Evolutionary conservation across 768 basidiomycete genomes (phyloP), one percentile per base, ranked within the genome.

Genomic region (Suillus subalutaceus): DNA sequence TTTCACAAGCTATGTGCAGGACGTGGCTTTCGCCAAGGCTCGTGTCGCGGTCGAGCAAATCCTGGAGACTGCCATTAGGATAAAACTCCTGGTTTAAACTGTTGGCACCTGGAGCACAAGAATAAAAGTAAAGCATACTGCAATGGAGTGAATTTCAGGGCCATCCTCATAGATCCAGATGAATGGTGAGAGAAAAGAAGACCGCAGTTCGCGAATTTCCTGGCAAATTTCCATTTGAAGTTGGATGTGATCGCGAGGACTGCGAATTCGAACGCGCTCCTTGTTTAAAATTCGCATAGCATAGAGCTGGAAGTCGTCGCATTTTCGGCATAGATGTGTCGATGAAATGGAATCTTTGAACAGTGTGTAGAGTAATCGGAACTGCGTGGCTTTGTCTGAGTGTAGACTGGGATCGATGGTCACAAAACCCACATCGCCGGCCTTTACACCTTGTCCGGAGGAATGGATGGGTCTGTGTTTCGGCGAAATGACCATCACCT

Each of bases 401-500:
- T 38, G 65, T 40, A 64, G 58, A 16, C 15, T 32, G 23, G 48
- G 16, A 75, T 77, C 70, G n/a, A 41, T 40, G 56, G 46, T 63
- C 37, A 63, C 50, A 30, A 20, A 53, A 46, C 62, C 41, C 23
- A 58, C 53, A 64, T 60, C 50, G 65, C 64, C 37, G 15, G 63
- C 37, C 20, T 55, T 70, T 15, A 62, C 67, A 53, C n/a, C 62
- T 64, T 56, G 66, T 66, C 63, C 79, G 78, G 13, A 70, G 72
- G 48, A 80, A 80, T n/a, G 76, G 76, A 4, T 72, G 15, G 68
- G 67, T 55, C 72, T 74, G 20, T 71, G 67, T 68, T 83, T 84
- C 4, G 79, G 78, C 1, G 81, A 80, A 67, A 86, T 78, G 16
- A 85, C 73, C 67, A 85, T 70, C 10, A 85, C 80, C 72, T 86